Percentiles rank a stretch among this genome's conserved stretches.
phyloP scores from a whole-genome alignment of 139 green algal genomes.

The Chlamydomonas incerta region DNA sequence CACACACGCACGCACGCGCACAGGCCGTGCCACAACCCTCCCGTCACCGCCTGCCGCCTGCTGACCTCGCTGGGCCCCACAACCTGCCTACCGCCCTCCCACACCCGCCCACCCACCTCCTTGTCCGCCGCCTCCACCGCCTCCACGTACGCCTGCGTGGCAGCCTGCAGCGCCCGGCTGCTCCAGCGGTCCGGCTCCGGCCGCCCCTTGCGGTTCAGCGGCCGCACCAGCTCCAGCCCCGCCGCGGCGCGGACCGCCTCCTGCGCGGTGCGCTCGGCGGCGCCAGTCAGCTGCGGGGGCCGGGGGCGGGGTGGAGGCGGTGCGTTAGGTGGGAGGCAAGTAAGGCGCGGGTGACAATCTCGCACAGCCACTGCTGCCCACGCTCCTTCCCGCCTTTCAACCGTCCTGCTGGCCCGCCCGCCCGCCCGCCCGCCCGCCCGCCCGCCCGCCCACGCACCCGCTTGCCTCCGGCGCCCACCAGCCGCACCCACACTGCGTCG shows the following conservation, averaged over 20 bases:
- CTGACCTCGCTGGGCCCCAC: no score
- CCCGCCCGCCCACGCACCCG: neutral
- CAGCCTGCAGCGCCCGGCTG: neutral
- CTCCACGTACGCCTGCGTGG: neutral
- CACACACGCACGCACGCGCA: no score
- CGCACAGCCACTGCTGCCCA: neutral
- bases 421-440: neutral
- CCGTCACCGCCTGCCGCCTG: no score
- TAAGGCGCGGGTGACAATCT: no score
- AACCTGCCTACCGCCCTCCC: no score
- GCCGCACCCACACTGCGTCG: slow-evolving; percentile 25
- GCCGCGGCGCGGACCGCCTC: neutral
- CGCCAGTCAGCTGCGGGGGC: neutral
- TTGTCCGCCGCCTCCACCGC: slow-evolving; percentile 19
- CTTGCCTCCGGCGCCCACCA: neutral
- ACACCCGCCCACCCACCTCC: neutral
- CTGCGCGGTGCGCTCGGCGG: no score
- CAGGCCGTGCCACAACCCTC: no score
- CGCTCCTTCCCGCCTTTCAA: neutral
- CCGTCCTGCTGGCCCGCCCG: neutral
- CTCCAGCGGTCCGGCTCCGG: neutral
- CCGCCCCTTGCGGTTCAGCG: slow-evolving; percentile 19
- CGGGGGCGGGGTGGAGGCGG: neutral
- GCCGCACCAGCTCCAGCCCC: slow-evolving; percentile 13
- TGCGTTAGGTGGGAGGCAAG: neutral